Evolutionary conservation across 2,329 filamentous ascomycete species (phyloP), one percentile per base, ranked within the genome.

Genomic region (Sporothrix brunneoviolacea): DNA sequence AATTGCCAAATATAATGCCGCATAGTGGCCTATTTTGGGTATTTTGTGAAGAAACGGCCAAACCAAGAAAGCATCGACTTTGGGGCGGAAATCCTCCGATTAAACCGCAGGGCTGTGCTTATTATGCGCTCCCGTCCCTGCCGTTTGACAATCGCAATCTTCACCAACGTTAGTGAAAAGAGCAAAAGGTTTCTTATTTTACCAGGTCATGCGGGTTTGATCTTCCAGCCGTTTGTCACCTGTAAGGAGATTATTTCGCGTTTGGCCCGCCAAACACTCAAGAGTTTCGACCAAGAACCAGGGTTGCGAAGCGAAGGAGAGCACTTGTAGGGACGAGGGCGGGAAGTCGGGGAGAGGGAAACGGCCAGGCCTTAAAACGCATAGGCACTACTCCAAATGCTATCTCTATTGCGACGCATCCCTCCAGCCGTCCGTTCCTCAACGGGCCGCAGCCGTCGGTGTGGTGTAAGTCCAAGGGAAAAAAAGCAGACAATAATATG

Each of bases 371-470:
- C n/a, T n/a, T n/a, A n/a, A n/a, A n/a, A n/a, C n/a, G n/a, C n/a
- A n/a, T n/a, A n/a, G n/a, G n/a, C n/a, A n/a, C n/a, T n/a, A n/a
- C n/a, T 19, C 16, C 19, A 32, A 27, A 46, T 18, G 21, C 32
- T 4, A 16, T 18, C 4, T 22, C n/a, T n/a, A 18, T 28, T 19
- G 16, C 24, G n/a, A 42, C 38, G 21, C 30, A 22, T 38, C n/a
- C 28, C 37, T 24, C 37, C 27, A 41, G 37, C 37, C 46, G 46
- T 33, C 45, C 32, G 48, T 45, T 39, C 40, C 40, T 49, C 33
- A 27, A 33, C 48, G 48, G 48, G n/a, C 48, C 48, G 48, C 40
- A 39, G 48, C 48, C 48, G 48, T 39, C 15, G 16, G 10, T 8
- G 22, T 35, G 6, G 44, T 48, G 36, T 16, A 4, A 38, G 9